These are phyloP conservation scores for Clohesyomyces aquaticus DNA, from an alignment of 495 filamentous ascomycete genomes.

Conservation along the genomic window DNA sequence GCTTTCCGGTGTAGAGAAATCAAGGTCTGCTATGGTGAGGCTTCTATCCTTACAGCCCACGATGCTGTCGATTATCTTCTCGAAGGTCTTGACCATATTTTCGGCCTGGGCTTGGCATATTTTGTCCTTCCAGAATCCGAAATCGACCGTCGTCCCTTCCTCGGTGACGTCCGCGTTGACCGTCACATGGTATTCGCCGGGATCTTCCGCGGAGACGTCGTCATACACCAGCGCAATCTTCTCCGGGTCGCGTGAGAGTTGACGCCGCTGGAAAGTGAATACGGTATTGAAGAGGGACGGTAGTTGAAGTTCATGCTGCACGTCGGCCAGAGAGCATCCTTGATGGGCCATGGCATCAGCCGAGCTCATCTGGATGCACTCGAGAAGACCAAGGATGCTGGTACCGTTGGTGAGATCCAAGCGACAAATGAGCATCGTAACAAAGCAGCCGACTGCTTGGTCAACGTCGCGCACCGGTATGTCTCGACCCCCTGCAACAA, in stretches of 20 bases:
- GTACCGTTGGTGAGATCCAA: constrained; percentile 52
- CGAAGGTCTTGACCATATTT: constrained; percentile 35
- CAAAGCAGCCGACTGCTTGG: constrained; percentile 57
- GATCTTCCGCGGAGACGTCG: constrained; percentile 35
- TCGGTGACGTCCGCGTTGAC: constrained; percentile 40
- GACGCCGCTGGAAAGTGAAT: constrained; percentile 35
- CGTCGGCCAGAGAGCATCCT: constrained; percentile 40
- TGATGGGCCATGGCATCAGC: constrained; percentile 41
- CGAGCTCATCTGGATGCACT: constrained; percentile 32
- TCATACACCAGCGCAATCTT: constrained; percentile 28
- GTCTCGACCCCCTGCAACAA: constrained; percentile 58
- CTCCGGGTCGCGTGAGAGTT: constrained; percentile 20
- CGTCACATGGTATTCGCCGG: constrained; percentile 38
- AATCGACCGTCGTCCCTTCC: constrained; percentile 29
- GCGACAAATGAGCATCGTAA: constrained; percentile 59
- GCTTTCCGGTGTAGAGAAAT: constrained; percentile 49
- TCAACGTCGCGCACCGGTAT: constrained; percentile 52
- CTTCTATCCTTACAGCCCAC: constrained; percentile 5
- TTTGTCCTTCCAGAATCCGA: constrained; percentile 39
- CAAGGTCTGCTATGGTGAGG: constrained; percentile 46
- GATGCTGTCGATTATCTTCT: constrained; percentile 31
- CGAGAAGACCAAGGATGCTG: constrained; percentile 36
- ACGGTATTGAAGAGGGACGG: constrained; percentile 40
- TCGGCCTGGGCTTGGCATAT: constrained; percentile 33
- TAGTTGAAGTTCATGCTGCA: constrained; percentile 38